These are phyloP conservation scores for Exophiala spinifera DNA, from an alignment of 2,329 filamentous ascomycete genomes.

Conservation along the genomic window DNA sequence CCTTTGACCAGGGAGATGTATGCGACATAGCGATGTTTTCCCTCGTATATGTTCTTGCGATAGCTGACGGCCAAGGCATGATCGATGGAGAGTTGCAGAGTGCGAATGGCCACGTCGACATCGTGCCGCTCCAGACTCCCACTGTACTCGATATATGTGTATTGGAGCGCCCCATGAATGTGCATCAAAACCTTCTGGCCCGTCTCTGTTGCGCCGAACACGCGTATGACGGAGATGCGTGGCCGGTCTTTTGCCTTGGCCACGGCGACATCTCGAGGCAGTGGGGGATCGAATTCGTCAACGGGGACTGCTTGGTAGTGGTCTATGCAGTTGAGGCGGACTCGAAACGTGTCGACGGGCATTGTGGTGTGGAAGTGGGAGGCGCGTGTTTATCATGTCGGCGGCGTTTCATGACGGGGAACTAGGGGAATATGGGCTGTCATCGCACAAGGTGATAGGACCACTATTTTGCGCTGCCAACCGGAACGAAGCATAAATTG, in stretches of 20 bases:
- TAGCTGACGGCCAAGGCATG: constrained; percentile 85
- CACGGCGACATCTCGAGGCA: constrained; percentile 57
- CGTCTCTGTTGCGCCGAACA: constrained; percentile 90
- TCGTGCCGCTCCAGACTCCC: constrained; percentile 64
- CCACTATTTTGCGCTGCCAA: no score
- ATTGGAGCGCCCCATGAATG: constrained; percentile 92
- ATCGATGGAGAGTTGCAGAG: constrained; percentile 82
- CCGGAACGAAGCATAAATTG: no score
- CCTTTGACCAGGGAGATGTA: constrained; percentile 91
- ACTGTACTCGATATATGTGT: constrained; percentile 85
- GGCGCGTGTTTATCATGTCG: constrained; percentile 18
- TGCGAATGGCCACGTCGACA: constrained; percentile 72
- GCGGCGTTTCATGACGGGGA: constrained; percentile 7
- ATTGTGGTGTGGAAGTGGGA: not conserved
- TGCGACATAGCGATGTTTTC: constrained; percentile 72
- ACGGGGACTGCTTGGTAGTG: constrained; percentile 82
- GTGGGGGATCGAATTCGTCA: constrained; percentile 68
- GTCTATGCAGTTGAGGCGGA: constrained; percentile 93
- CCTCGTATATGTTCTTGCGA: constrained; percentile 68
- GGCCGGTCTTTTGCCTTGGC: constrained; percentile 60
- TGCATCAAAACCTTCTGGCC: constrained; percentile 96
- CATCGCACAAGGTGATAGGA: no score
- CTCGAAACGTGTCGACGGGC: constrained; percentile 72
- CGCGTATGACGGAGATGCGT: constrained; percentile 78
- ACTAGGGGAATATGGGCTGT: no score